A percentile compares a stretch with the other conserved stretches of the same genome.
Evolutionary conservation across 139 green algal genomes (phyloP).

Genomic region (Volvox africanus): DNA sequence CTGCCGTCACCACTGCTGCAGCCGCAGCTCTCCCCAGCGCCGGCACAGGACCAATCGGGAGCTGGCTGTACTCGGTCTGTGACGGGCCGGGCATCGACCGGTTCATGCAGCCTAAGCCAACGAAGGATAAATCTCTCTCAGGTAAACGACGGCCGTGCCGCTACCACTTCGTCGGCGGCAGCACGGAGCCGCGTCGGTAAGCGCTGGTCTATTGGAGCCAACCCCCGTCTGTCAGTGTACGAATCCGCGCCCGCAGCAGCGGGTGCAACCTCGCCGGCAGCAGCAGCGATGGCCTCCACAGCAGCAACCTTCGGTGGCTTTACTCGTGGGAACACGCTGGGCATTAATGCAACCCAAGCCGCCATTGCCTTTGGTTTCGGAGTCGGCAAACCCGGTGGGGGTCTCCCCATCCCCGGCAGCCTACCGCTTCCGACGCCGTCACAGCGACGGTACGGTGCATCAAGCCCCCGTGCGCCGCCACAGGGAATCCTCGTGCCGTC

Average conservation of each 20-base stretch:
- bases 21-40: neutral
- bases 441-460: conserved; percentile 22
- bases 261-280: neutral
- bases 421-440: conserved; percentile 27
- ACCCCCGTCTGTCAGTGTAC: conserved; percentile 3
- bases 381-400: conserved; percentile 2
- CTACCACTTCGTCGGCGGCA: neutral
- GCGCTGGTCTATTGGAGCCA: conserved; percentile 6
- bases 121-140: neutral
- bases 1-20: neutral
- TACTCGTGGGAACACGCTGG: neutral
- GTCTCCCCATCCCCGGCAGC: neutral
- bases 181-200: neutral
- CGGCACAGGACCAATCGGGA: neutral
- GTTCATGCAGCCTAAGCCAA: neutral
- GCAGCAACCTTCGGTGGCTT: neutral
- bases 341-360: neutral
- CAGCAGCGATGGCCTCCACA: neutral
- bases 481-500: conserved; percentile 30
- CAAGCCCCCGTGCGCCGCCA: conserved; percentile 9
- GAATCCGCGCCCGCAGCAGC: conserved; percentile 9
- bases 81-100: conserved; percentile 26
- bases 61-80: neutral
- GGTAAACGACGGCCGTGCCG: neutral
- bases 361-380: neutral